Evolutionary conservation across 257 asterid genomes (phyloP).

Genomic region (Ajuga chamaepitys): DNA sequence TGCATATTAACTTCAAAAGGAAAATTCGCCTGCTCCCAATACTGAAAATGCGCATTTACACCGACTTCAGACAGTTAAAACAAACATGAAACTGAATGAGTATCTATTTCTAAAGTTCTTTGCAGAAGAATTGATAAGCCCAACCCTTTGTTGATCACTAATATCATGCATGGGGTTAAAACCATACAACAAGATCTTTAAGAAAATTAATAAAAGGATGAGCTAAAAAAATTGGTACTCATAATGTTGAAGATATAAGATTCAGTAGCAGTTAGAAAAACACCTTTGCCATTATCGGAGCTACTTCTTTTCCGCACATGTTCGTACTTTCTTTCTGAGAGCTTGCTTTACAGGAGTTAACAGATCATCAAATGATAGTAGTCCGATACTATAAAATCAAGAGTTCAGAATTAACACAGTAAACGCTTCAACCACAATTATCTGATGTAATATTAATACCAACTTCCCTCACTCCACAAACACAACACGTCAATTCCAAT

Average conservation of each 20-base stretch:
- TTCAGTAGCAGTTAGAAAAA: neutral
- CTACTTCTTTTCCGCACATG: conserved; percentile 89
- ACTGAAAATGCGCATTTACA: conserved; percentile 38
- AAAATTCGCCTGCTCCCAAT: conserved; percentile 97
- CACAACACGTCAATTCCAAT: no score
- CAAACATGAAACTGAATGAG: neutral
- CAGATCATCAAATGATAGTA: conserved; percentile 88
- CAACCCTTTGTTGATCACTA: neutral
- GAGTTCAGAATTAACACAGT: neutral
- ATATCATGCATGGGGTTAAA: neutral
- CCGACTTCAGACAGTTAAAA: conserved; percentile 3
- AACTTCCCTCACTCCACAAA: no score
- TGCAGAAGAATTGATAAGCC: neutral
- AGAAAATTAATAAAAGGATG: neutral
- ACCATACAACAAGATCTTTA: neutral
- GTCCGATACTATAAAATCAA: conserved; percentile 63
- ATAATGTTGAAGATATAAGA: neutral
- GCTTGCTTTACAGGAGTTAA: conserved; percentile 66
- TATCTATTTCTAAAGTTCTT: neutral
- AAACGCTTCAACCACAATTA: neutral
- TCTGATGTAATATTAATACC: no score
- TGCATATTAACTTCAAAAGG: conserved; percentile 89
- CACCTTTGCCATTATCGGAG: conserved; percentile 93
- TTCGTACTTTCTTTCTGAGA: conserved; percentile 56
- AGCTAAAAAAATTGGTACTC: neutral